Base-by-base conservation (phyloP, 1,284 basidiomycete species). In the Apiotrichum domesticum region DNA sequence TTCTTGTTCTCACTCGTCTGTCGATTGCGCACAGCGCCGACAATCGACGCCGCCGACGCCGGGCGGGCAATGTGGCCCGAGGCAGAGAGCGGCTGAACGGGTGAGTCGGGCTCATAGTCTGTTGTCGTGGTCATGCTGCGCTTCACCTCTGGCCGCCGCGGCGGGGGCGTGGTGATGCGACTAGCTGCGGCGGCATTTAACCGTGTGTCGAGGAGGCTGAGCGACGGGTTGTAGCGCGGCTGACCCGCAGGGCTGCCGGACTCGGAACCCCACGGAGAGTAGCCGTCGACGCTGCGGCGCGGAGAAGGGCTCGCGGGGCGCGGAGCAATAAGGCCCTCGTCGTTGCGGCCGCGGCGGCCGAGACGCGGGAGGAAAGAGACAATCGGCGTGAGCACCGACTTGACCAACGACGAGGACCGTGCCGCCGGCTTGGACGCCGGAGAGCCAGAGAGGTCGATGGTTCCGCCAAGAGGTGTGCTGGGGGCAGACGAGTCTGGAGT, bases 301-400 rank as follows among this genome's bases (percentile, higher is more conserved):
- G 68, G 70, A 1, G 74, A 39, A 3, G 74, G 71, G 9, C 64
- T 68, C 46, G 71, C 61, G 10, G 76, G 76, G 21, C 80, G 81
- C 33, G 84, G 82, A 0, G 83, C 81, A 52, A 87, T 82, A 46
- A 87, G 73, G n/a, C 84, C 85, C 66, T 85, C 82, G 29, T 69
- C 66, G 7, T 62, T 59, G 14, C 64, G 58, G n/a, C 47, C 35
- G 6, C 60, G 15, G 29, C 66, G 51, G 11, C 75, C 63, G 1
- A 74, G 52, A 10, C 68, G 62, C 1, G 76, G 75, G 6, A 78
- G 62, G 29, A 75, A 45, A 8, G 65, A 65, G 32, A 78, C 57
- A 32, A 77, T 51, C 0, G 75, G 75, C 34, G 79, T 80, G 58
- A 87, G 79, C 41, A 86, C 74, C 3, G 85, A 83, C 65, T 85